Base-by-base conservation (phyloP, 805 yeast genomes). In the Hemisphaericaspora nanyangensis region DNA sequence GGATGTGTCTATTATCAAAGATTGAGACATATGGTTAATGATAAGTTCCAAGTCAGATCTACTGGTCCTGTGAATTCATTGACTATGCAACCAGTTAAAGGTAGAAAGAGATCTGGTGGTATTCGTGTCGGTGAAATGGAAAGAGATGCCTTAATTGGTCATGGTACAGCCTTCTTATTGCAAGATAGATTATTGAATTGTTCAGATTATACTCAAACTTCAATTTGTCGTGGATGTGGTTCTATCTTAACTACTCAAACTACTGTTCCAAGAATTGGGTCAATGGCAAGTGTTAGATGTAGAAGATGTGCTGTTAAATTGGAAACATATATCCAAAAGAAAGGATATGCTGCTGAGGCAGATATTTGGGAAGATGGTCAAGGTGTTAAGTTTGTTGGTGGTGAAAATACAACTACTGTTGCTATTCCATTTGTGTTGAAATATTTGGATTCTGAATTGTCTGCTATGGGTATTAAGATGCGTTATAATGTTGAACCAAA, bases 121-220 rank as follows among this genome's bases (percentile, higher is more conserved):
- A 93, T 93, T 52, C 95, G 99, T 76, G 95, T 93, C 29, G 99
- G 99, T 63, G 99, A 93, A 66, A 93, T 93, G 99, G 99, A 93
- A 70, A 85, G 99, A 70, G 99, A 93, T 76, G 99, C 99, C 2
- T 73, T 93, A 54, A 89, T 93, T 63, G 99, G 98, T 43, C 99
- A 93, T 59, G 99, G 99, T 66, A 85, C 99, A 6, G 89, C 99
- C 1, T 93, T 78, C 79, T 68, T 93, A 54, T 71, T 93, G 51
- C 98, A 91, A 65, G 99, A 93, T 62, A 82, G 99, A 67, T 72
- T 93, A 57, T 74, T 93, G 60, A 93, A 93, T 68, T 89, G 96
- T 58, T 85, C 95, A 6, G 99, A 93, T 63, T 93, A 93, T 69
- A 80, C 98, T 0, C 96, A 90, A 60, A 80, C 96, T 0, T 68